Conservation (phyloP, 371 early-diverging fungal species). For the Umbelopsis sp. region DNA sequence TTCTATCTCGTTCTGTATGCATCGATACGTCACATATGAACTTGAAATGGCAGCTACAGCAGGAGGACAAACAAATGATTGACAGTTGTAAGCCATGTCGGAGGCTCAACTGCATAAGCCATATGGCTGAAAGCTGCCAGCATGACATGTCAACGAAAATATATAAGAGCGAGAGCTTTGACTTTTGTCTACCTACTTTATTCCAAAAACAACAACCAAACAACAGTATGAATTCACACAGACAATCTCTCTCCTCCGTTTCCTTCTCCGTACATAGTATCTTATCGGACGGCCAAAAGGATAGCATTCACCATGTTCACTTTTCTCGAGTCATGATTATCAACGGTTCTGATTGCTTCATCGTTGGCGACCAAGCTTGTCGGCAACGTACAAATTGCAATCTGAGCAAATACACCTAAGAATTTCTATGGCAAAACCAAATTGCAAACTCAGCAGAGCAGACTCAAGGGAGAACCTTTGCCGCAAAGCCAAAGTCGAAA, state of each 20-base stretch:
- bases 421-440: neutral
- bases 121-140: neutral
- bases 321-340: conserved; percentile 13
- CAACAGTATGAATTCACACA: neutral
- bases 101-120: neutral
- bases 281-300: neutral
- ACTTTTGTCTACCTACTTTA: neutral
- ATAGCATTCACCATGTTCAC: neutral
- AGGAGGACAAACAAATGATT: no score
- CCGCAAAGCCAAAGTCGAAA: no score
- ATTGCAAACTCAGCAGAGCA: neutral
- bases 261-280: neutral
- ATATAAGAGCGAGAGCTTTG: neutral
- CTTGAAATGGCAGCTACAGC: neutral
- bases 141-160: neutral
- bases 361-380: neutral
- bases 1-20: neutral
- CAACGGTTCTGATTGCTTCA: neutral
- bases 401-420: neutral
- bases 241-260: neutral
- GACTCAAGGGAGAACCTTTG: no score
- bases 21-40: neutral
- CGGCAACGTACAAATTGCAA: neutral
- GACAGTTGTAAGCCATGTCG: neutral
- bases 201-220: neutral